These are phyloP conservation scores for Trichaptum fuscoviolaceum DNA, from an alignment of 768 basidiomycete genomes.

Conservation along the genomic window DNA sequence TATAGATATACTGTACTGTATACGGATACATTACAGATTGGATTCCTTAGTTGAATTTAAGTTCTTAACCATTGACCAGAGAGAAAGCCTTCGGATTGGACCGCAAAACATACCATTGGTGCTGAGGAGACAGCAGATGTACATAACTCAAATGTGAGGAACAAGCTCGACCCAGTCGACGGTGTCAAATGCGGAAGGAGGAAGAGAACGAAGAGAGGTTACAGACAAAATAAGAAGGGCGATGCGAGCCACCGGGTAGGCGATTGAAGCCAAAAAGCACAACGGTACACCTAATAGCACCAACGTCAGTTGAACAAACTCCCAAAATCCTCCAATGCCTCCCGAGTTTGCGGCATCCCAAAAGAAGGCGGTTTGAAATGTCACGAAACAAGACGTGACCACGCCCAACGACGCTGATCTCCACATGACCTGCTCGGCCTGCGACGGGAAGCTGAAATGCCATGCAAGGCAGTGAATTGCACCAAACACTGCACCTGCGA, in stretches of 20 bases:
- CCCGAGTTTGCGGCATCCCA: too few species aligned
- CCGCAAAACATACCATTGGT: too few species aligned
- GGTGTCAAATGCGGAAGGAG: constrained; percentile 4
- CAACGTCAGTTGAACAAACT: too few species aligned
- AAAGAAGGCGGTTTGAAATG: too few species aligned
- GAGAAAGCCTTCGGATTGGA: too few species aligned
- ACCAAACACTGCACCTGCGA: constrained; percentile 15
- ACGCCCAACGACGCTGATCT: constrained; percentile 12
- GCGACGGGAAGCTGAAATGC: constrained; percentile 21
- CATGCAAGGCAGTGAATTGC: constrained; percentile 25
- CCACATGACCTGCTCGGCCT: constrained; percentile 21
- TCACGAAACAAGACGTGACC: background rate
- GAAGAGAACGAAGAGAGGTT: constrained; percentile 13
- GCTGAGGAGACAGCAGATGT: too few species aligned
- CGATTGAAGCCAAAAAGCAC: background rate
- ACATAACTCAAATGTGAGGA: constrained; percentile 11
- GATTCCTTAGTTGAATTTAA: too few species aligned
- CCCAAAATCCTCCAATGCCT: too few species aligned
- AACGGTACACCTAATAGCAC: too few species aligned
- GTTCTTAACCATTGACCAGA: too few species aligned
- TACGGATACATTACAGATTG: too few species aligned
- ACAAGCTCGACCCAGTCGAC: constrained; percentile 16
- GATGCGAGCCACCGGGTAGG: constrained; percentile 13
- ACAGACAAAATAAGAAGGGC: constrained; percentile 13
- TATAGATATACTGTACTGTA: too few species aligned